Evolutionary conservation across 2,329 filamentous ascomycete genomes (phyloP).

Genomic region (Botrytis medusae): DNA sequence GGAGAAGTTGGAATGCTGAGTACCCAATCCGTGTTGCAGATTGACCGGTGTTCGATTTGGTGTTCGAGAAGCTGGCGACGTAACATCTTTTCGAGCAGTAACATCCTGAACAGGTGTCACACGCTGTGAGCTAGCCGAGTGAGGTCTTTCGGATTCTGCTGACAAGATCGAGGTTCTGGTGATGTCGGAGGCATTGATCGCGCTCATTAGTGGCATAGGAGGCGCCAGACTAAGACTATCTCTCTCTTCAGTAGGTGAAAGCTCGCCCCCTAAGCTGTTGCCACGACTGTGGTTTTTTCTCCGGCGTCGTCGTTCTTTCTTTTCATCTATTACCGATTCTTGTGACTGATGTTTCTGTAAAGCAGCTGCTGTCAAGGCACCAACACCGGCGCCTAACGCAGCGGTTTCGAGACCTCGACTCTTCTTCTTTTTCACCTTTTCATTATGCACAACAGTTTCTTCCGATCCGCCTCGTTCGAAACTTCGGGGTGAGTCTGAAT

Average conservation of each 20-base stretch:
- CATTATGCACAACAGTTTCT: slow-evolving; percentile 51
- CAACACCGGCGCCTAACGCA: slow-evolving; percentile 45
- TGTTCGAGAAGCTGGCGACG: slow-evolving; percentile 60
- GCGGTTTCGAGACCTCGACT: slow-evolving; percentile 35
- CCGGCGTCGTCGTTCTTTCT: slow-evolving; percentile 44
- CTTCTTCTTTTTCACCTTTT: slow-evolving; percentile 43
- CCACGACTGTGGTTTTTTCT: slow-evolving; percentile 50
- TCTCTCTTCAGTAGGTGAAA: slow-evolving; percentile 45
- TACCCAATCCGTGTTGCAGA: slow-evolving; percentile 60
- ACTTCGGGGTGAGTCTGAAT: slow-evolving; percentile 33
- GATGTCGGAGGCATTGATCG: slow-evolving; percentile 80
- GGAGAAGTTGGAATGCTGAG: slow-evolving; percentile 54
- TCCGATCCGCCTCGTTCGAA: slow-evolving; percentile 47
- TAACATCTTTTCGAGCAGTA: slow-evolving; percentile 50
- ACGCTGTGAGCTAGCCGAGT: slow-evolving; percentile 55
- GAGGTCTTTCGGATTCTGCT: slow-evolving; percentile 70
- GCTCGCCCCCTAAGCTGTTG: slow-evolving; percentile 44
- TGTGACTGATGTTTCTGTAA: slow-evolving; percentile 65
- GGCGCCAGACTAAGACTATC: slow-evolving; percentile 58
- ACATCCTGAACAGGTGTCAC: slow-evolving; percentile 61
- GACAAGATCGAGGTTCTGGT: slow-evolving; percentile 86
- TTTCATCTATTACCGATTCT: slow-evolving; percentile 52
- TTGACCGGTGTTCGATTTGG: slow-evolving; percentile 60
- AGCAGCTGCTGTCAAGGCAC: slow-evolving; percentile 60
- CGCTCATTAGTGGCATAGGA: slow-evolving; percentile 86